phyloP scores from a whole-genome alignment of 164 flowering plant genomes.

The Piper betle region DNA sequence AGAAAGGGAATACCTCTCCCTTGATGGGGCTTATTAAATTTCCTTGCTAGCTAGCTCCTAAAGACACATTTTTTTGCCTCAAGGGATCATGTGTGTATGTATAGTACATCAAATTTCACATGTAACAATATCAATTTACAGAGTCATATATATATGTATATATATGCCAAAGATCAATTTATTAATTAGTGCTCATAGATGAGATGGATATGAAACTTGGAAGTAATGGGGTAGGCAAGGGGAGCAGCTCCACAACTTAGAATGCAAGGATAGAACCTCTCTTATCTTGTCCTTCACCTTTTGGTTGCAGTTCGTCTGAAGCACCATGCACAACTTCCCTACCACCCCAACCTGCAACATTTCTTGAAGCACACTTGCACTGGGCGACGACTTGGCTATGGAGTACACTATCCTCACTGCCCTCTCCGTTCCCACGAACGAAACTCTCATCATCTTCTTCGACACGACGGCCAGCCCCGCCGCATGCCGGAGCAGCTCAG shows the following conservation, averaged over 20 bases:
- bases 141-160: too few species aligned
- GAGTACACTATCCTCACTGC: slow-evolving; percentile 49
- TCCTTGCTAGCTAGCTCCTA: too few species aligned
- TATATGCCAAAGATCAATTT: too few species aligned
- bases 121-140: too few species aligned
- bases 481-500: slow-evolving; percentile 45
- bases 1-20: too few species aligned
- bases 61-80: too few species aligned
- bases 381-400: slow-evolving; percentile 40
- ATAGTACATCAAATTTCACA: too few species aligned
- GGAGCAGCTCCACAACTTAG: slow-evolving; percentile 62
- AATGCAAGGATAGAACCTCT: slow-evolving; percentile 53
- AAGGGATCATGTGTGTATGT: too few species aligned
- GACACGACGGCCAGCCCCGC: slow-evolving; percentile 70
- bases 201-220: slow-evolving; percentile 37
- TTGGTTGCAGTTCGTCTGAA: slow-evolving; percentile 37
- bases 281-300: slow-evolving; percentile 58
- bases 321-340: slow-evolving; percentile 59
- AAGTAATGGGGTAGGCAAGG: slow-evolving; percentile 48
- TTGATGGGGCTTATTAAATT: too few species aligned
- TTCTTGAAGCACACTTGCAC: slow-evolving; percentile 45
- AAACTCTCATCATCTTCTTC: slow-evolving; percentile 72
- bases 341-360: slow-evolving; percentile 81
- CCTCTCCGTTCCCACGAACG: slow-evolving; percentile 45
- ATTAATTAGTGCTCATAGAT: not conserved